phyloP scores from a whole-genome alignment of 2,329 filamentous ascomycete genomes.

The Apiospora saccharicola region DNA sequence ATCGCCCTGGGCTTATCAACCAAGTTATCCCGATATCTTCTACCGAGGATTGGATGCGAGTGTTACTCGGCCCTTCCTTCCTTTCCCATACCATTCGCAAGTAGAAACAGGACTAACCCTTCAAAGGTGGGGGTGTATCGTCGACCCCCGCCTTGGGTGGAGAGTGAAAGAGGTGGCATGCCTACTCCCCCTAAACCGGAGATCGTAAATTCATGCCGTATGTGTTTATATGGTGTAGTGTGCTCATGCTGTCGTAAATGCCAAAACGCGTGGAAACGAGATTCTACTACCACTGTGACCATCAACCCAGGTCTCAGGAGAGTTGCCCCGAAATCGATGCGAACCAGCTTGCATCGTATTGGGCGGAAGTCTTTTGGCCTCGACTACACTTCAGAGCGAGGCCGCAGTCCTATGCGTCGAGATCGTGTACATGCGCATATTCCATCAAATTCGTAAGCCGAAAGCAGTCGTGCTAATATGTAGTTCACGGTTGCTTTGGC shows the following conservation, averaged over 20 bases:
- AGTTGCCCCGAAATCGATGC: not conserved
- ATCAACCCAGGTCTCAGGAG: not conserved
- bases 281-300: slow-evolving; percentile 24
- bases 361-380: not conserved
- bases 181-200: slow-evolving; percentile 26
- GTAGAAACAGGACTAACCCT: slow-evolving; percentile 35
- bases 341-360: not conserved
- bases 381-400: not conserved
- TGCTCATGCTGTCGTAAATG: slow-evolving; percentile 39
- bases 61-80: slow-evolving; percentile 13
- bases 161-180: slow-evolving; percentile 30
- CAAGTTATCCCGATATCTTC: not conserved
- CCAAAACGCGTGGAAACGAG: slow-evolving; percentile 33
- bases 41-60: slow-evolving; percentile 11
- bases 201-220: slow-evolving; percentile 32
- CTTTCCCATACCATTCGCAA: slow-evolving; percentile 22
- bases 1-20: slow-evolving; percentile 19
- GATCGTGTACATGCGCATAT: not conserved
- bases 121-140: slow-evolving; percentile 28
- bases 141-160: slow-evolving; percentile 26
- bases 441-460: slow-evolving; percentile 12
- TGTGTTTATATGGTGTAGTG: slow-evolving; percentile 33
- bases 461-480: not conserved
- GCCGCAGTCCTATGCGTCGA: not conserved
- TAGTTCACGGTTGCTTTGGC: not conserved